These are phyloP conservation scores for Apiospora marii DNA, from an alignment of 2,329 filamentous ascomycete genomes.

Conservation along the genomic window DNA sequence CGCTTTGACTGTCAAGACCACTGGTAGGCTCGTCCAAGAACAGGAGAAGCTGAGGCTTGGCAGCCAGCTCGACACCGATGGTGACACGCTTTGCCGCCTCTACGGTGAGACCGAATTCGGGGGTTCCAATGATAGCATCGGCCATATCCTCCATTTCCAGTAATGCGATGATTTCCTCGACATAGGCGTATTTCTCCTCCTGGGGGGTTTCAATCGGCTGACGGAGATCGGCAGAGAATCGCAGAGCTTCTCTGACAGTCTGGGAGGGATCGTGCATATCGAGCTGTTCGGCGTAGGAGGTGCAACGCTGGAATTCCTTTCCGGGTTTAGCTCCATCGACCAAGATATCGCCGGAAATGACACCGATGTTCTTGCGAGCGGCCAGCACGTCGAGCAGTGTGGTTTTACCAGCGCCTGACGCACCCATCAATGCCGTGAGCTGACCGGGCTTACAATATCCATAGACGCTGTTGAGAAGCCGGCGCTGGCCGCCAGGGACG, in stretches of 20 bases:
- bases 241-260: slow-evolving; percentile 69
- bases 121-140: slow-evolving; percentile 64
- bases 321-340: slow-evolving; percentile 65
- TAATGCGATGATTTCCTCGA: slow-evolving; percentile 67
- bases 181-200: slow-evolving; percentile 65
- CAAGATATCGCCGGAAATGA: slow-evolving; percentile 63
- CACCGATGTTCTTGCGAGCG: slow-evolving; percentile 66
- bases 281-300: slow-evolving; percentile 69
- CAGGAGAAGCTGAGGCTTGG: slow-evolving; percentile 78
- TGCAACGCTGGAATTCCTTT: slow-evolving; percentile 67
- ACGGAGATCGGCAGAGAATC: slow-evolving; percentile 68
- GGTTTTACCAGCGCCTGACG: slow-evolving; percentile 87
- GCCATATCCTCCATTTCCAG: slow-evolving; percentile 67
- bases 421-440: slow-evolving; percentile 82
- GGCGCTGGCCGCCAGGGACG: slow-evolving; percentile 62
- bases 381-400: slow-evolving; percentile 82
- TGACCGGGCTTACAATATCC: slow-evolving; percentile 81
- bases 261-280: slow-evolving; percentile 69
- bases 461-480: slow-evolving; percentile 62
- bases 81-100: slow-evolving; percentile 80
- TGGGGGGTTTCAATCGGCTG: slow-evolving; percentile 62
- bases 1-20: slow-evolving; percentile 75
- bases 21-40: slow-evolving; percentile 84
- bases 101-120: slow-evolving; percentile 74
- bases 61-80: slow-evolving; percentile 88